Evolutionary conservation across 139 green algal species (phyloP).

Genomic region (Bryopsis sp.): DNA sequence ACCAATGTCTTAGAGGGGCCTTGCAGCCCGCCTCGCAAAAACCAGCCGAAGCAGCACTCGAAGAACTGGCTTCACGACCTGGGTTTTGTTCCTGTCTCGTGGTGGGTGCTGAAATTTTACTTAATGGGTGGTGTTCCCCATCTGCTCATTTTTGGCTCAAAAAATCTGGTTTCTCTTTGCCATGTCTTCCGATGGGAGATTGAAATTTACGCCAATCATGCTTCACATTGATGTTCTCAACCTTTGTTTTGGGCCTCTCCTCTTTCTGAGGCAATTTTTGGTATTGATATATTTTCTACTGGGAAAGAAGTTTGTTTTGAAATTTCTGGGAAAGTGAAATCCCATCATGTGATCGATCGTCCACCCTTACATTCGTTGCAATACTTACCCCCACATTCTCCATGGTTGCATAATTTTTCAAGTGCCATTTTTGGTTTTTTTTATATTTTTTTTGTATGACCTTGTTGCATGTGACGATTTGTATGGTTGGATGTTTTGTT

Average conservation of each 20-base stretch:
- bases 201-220: neutral
- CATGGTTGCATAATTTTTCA: neutral
- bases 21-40: neutral
- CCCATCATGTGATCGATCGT: neutral
- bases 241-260: neutral
- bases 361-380: neutral
- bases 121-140: neutral
- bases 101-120: neutral
- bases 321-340: neutral
- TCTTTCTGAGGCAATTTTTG: neutral
- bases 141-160: neutral
- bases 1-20: too few relatives aligned
- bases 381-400: neutral
- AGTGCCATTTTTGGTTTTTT: too few relatives aligned
- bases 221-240: neutral
- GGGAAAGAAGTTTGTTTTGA: too few relatives aligned
- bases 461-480: neutral
- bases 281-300: neutral
- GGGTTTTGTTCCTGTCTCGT: neutral
- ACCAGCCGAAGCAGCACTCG: neutral
- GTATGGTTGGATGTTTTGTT: too few relatives aligned
- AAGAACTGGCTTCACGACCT: neutral
- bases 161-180: neutral
- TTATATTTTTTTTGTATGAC: neutral
- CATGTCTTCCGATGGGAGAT: neutral